A percentile compares a stretch with the other conserved stretches of the same genome.
These are phyloP conservation scores for Penicillium lagena DNA, from an alignment of 495 filamentous ascomycete species.

Conservation along the genomic window DNA sequence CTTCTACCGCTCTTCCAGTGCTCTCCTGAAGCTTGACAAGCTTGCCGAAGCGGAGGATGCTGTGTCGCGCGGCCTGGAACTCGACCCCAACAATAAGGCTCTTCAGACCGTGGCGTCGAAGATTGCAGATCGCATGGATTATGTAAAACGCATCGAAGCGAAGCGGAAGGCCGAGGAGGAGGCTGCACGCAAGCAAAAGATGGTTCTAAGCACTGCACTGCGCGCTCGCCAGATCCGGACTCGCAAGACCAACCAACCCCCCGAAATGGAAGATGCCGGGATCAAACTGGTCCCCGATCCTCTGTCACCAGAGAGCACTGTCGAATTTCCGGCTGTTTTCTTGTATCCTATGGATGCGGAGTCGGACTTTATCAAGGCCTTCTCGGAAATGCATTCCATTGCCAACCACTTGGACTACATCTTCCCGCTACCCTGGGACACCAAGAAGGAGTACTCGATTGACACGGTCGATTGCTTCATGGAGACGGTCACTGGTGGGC, in stretches of 20 bases:
- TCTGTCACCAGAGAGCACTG: slow-evolving; percentile 57
- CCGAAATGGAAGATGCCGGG: slow-evolving; percentile 75
- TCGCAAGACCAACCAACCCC: slow-evolving; percentile 60
- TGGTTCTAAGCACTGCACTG: slow-evolving; percentile 63
- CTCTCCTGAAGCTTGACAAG: slow-evolving; percentile 67
- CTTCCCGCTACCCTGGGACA: slow-evolving; percentile 81
- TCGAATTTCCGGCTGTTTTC: slow-evolving; percentile 74
- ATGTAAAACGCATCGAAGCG: slow-evolving; percentile 28
- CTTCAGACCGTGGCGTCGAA: slow-evolving; percentile 48
- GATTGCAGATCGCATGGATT: slow-evolving; percentile 43
- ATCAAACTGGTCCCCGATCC: slow-evolving; percentile 66
- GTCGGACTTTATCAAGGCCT: slow-evolving; percentile 83
- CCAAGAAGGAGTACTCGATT: slow-evolving; percentile 54
- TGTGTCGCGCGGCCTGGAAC: slow-evolving; percentile 57
- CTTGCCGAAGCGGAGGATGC: slow-evolving; percentile 71
- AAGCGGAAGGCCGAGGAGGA: slow-evolving; percentile 44
- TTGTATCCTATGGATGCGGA: slow-evolving; percentile 76
- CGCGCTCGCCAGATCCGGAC: slow-evolving; percentile 63
- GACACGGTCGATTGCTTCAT: slow-evolving; percentile 78
- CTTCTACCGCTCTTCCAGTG: slow-evolving; percentile 73
- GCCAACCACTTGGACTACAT: slow-evolving; percentile 73
- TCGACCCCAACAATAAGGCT: slow-evolving; percentile 59
- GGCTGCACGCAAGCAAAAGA: slow-evolving; percentile 45
- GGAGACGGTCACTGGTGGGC: slow-evolving; percentile 71
- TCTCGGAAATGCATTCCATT: slow-evolving; percentile 65